These are phyloP conservation scores for Aphanomyces stellatus DNA, from an alignment of 352 stramenopile species.

Conservation along the genomic window DNA sequence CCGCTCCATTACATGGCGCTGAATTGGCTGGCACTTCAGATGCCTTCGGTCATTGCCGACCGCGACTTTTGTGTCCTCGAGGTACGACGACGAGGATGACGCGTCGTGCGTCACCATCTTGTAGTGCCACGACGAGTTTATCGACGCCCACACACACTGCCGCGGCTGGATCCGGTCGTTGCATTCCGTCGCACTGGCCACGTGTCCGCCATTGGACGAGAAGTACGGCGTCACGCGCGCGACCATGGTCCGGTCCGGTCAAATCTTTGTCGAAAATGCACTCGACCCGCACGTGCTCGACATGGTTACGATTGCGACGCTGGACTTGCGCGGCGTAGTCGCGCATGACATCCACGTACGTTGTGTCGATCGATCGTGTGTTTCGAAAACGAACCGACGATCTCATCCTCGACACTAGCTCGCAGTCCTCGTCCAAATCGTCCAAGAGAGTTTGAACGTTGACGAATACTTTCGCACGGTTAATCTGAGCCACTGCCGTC, in stretches of 20 bases:
- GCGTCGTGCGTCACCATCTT: background rate
- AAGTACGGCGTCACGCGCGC: constrained; percentile 58
- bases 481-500: background rate
- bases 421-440: background rate
- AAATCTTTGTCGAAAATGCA: constrained; percentile 64
- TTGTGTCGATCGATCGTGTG: background rate
- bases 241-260: constrained; percentile 63
- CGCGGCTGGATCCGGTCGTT: constrained; percentile 69
- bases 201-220: constrained; percentile 49
- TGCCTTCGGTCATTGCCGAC: constrained; percentile 60
- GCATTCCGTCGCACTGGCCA: constrained; percentile 65
- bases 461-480: constrained; percentile 16
- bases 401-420: background rate
- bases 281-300: constrained; percentile 42
- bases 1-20: constrained; percentile 68
- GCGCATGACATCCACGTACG: constrained; percentile 13
- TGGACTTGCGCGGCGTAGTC: constrained; percentile 2
- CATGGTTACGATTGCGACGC: background rate
- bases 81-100: too few species aligned
- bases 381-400: too few species aligned
- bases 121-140: constrained; percentile 74
- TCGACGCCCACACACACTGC: constrained; percentile 54
- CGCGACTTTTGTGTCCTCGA: constrained; percentile 74
- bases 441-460: background rate
- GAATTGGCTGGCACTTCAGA: constrained; percentile 76